Conservation (phyloP, 768 basidiomycete species). For the Pleurotus tuoliensis region DNA sequence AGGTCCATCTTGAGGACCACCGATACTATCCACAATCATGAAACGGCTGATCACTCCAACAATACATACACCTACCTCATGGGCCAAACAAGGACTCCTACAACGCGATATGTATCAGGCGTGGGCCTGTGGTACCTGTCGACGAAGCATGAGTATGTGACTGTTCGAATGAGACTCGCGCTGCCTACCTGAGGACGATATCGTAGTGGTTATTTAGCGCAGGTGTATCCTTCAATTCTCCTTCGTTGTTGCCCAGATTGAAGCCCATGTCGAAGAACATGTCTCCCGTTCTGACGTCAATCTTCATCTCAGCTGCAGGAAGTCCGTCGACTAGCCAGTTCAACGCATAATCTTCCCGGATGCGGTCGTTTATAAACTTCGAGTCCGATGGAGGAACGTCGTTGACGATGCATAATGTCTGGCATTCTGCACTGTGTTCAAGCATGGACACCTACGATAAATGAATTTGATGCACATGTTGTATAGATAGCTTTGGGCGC, state of each 20-base stretch:
- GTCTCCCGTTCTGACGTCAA: conserved; percentile 74
- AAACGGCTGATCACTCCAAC: too few relatives aligned
- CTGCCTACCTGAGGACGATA: conserved; percentile 66
- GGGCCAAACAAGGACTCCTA: conserved; percentile 87
- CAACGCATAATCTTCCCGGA: conserved; percentile 87
- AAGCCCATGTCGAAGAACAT: conserved; percentile 93
- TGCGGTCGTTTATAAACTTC: conserved; percentile 88
- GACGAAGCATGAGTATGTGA: conserved; percentile 7
- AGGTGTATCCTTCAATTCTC: conserved; percentile 50
- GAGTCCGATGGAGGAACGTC: conserved; percentile 68
- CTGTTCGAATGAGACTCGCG: background rate
- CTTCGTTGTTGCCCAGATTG: conserved; percentile 80
- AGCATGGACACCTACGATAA: conserved; percentile 74
- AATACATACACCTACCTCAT: conserved; percentile 28
- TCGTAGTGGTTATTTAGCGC: conserved; percentile 93
- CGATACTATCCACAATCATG: conserved; percentile 41
- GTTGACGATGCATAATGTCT: conserved; percentile 58
- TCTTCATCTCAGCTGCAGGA: conserved; percentile 91
- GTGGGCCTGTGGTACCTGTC: conserved; percentile 76
- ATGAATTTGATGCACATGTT: conserved; percentile 8
- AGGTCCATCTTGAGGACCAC: conserved; percentile 49
- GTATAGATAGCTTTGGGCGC: conserved; percentile 21
- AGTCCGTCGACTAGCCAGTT: conserved; percentile 96
- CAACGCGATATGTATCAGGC: conserved; percentile 73
- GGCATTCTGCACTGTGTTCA: conserved; percentile 70